phyloP scores from a whole-genome alignment of 2,329 filamentous ascomycete genomes.

The Hysterium pulicare region DNA sequence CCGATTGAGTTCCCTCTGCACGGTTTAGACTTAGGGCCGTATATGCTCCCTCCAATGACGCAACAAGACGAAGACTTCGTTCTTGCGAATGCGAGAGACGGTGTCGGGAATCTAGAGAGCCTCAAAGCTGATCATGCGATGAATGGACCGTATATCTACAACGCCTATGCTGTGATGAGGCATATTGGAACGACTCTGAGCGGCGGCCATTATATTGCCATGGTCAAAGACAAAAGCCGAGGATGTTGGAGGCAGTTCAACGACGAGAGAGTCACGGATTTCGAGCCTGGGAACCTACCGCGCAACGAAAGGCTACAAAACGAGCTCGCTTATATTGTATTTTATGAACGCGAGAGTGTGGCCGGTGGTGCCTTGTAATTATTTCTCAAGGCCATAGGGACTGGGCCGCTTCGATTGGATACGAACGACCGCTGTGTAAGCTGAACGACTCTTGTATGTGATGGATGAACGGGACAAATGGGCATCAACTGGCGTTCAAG shows the following conservation, averaged over 20 bases:
- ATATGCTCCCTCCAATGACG: conserved; percentile 51
- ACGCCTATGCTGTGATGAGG: conserved; percentile 80
- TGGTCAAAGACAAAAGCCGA: conserved; percentile 49
- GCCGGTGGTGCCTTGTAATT: too few relatives aligned
- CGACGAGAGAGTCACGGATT: conserved; percentile 52
- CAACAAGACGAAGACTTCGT: conserved; percentile 39
- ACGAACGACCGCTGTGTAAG: too few relatives aligned
- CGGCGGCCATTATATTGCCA: conserved; percentile 76
- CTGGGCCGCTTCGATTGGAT: too few relatives aligned
- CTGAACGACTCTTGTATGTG: too few relatives aligned
- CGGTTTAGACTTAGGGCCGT: conserved; percentile 61
- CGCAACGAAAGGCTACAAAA: conserved; percentile 55
- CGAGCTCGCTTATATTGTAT: conserved; percentile 63
- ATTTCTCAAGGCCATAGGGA: too few relatives aligned
- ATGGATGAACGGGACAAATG: too few relatives aligned
- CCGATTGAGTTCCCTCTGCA: conserved; percentile 74
- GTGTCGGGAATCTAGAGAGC: conserved; percentile 23
- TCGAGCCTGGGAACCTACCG: conserved; percentile 53
- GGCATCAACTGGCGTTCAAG: too few relatives aligned
- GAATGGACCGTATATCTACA: conserved; percentile 67
- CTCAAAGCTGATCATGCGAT: conserved; percentile 41
- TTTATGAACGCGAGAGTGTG: conserved; percentile 48
- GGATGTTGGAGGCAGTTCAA: conserved; percentile 61
- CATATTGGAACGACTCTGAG: conserved; percentile 67
- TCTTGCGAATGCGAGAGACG: conserved; percentile 20